Percentiles rank a stretch among this genome's conserved stretches.
Evolutionary conservation across 2,329 filamentous ascomycete species (phyloP).

Genomic region (Cordyceps cicadae): DNA sequence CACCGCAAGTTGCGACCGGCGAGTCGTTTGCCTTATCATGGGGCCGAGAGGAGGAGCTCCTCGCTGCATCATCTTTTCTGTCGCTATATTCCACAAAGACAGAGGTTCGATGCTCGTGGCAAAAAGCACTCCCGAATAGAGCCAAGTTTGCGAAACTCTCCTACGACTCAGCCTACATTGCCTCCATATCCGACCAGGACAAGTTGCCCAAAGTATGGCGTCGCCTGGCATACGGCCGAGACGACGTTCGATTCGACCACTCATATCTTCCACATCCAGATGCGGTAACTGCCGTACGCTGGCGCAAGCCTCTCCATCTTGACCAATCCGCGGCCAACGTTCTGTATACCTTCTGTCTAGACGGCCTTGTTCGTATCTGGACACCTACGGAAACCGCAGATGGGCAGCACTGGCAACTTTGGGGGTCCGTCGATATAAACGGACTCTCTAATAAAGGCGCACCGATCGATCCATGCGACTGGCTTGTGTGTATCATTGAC

Average conservation of each 20-base stretch:
- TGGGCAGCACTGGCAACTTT: slow-evolving; percentile 65
- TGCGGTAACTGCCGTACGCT: slow-evolving; percentile 73
- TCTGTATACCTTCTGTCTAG: slow-evolving; percentile 79
- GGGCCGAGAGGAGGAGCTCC: slow-evolving; percentile 77
- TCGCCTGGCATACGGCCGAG: slow-evolving; percentile 70
- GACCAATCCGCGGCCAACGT: slow-evolving; percentile 79
- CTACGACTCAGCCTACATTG: slow-evolving; percentile 79
- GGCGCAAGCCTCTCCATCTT: slow-evolving; percentile 69
- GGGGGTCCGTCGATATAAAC: slow-evolving; percentile 70
- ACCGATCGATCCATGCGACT: slow-evolving; percentile 17
- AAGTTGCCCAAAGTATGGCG: slow-evolving; percentile 89
- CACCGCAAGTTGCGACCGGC: slow-evolving; percentile 22
- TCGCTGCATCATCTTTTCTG: slow-evolving; percentile 64
- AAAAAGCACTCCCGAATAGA: slow-evolving; percentile 61
- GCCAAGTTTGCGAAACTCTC: slow-evolving; percentile 71
- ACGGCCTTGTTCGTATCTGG: slow-evolving; percentile 78
- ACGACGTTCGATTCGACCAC: slow-evolving; percentile 82
- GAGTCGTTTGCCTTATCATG: slow-evolving; percentile 60
- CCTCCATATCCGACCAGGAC: slow-evolving; percentile 70
- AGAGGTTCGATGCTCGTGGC: slow-evolving; percentile 58
- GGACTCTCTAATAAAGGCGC: slow-evolving; percentile 56
- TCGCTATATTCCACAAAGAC: slow-evolving; percentile 54
- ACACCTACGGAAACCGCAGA: slow-evolving; percentile 64
- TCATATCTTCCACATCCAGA: slow-evolving; percentile 81
- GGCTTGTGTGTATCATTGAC: slow-evolving; percentile 67